Conservation (phyloP, 108 stramenopile species). For the Stephanodiscus minutulus region DNA sequence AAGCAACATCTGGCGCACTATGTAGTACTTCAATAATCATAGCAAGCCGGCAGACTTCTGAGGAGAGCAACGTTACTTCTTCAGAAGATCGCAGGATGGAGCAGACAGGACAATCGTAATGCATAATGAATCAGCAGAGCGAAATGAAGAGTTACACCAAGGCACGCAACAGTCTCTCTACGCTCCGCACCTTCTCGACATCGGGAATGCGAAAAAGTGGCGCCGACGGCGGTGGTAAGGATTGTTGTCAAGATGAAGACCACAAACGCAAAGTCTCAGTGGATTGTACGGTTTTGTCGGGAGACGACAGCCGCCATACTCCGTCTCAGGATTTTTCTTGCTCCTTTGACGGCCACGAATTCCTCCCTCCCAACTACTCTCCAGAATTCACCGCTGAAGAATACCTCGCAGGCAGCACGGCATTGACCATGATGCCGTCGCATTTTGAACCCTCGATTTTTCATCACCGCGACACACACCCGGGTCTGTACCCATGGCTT, state of each 20-base stretch:
- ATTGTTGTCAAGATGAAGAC: neutral
- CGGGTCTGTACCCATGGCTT: neutral
- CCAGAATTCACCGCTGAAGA: neutral
- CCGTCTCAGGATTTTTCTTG: conserved; percentile 9
- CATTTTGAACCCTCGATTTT: neutral
- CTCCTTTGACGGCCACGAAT: neutral
- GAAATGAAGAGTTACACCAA: neutral
- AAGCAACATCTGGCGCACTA: too few species aligned
- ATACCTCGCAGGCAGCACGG: neutral
- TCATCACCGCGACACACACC: neutral
- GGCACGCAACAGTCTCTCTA: conserved; percentile 23
- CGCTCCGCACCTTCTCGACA: conserved; percentile 4
- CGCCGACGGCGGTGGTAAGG: neutral
- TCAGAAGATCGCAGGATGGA: too few species aligned
- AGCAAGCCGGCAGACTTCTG: too few species aligned
- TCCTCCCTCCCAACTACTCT: neutral
- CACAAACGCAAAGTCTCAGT: conserved; percentile 29
- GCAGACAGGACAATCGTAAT: too few species aligned
- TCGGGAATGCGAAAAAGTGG: conserved; percentile 15
- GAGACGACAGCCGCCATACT: conserved; percentile 25
- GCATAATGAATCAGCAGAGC: neutral
- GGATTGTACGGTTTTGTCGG: conserved; percentile 29
- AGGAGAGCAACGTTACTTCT: too few species aligned
- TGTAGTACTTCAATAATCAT: too few species aligned
- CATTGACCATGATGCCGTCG: neutral